These are phyloP conservation scores for Chondrostereum purpureum DNA, from an alignment of 1,284 basidiomycete genomes.

Conservation along the genomic window DNA sequence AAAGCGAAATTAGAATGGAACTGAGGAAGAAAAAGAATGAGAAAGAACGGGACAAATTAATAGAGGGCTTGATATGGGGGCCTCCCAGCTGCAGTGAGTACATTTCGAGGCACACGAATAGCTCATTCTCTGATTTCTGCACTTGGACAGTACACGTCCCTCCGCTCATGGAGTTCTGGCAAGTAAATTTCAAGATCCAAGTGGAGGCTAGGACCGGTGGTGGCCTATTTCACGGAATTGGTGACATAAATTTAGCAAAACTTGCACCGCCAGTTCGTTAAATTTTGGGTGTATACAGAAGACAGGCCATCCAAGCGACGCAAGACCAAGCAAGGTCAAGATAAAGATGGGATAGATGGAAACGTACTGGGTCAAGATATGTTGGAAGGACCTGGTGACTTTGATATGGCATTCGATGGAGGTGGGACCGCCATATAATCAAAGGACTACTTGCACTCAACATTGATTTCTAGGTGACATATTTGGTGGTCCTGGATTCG, in stretches of 20 bases:
- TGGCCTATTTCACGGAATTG: slow-evolving; percentile 32
- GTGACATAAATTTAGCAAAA: slow-evolving; percentile 18
- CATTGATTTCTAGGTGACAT: too few species aligned
- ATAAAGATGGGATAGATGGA: slow-evolving; percentile 3
- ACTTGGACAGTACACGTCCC: slow-evolving; percentile 50
- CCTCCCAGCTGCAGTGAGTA: slow-evolving; percentile 55
- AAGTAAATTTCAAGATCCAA: slow-evolving; percentile 59
- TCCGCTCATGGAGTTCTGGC: slow-evolving; percentile 63
- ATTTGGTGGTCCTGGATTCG: too few species aligned
- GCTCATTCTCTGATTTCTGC: slow-evolving; percentile 10
- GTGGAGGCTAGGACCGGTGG: slow-evolving; percentile 54
- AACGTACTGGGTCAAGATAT: background rate
- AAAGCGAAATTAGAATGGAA: slow-evolving; percentile 45
- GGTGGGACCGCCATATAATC: slow-evolving; percentile 17
- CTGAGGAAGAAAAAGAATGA: slow-evolving; percentile 46
- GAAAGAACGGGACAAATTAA: slow-evolving; percentile 44
- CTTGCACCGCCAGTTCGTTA: too few species aligned
- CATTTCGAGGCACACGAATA: slow-evolving; percentile 8
- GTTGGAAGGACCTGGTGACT: background rate
- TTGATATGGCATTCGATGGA: slow-evolving; percentile 11
- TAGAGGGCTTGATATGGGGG: slow-evolving; percentile 65
- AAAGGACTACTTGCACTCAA: too few species aligned
- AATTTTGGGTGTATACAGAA: slow-evolving; percentile 17
- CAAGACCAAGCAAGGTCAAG: slow-evolving; percentile 20
- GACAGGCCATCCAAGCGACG: slow-evolving; percentile 34